Base-by-base conservation (phyloP, 441 rosid species). In the Manihot esculenta region DNA sequence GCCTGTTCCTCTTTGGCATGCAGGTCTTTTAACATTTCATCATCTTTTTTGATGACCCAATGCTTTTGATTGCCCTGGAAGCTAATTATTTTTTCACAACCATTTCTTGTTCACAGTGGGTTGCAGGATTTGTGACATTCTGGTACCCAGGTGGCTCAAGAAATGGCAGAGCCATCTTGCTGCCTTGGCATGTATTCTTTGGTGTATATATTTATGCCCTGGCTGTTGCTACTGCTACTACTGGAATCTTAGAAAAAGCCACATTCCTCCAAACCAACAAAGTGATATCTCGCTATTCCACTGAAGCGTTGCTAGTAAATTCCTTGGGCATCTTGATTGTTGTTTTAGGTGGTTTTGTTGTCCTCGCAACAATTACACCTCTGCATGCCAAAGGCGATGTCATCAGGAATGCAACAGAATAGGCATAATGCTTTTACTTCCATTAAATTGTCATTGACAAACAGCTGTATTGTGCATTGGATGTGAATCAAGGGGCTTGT, bases 61-160 rank as follows among this genome's bases (percentile, higher is more conserved):
- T 26, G 14, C 64, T 24, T 27, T 44, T 61, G 45, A 26, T 62
- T 4, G 2, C 41, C 41, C 50, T 41, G 17, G 44, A 49, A 66
- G 64, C 51, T 65, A 57, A 30, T 1, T 4, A 23, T 15, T 14
- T 76, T 51, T 38, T 35, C 24, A n/a, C 10, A 15, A 49, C 30
- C 18, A 12, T 56, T 72, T 50, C 56, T 42, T 70, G 45, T 67
- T 66, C 41, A 35, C 87, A 95, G 99, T 91, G 93, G 93, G 88
- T 85, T 62, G 75, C 89, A 70, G 98, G 92, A 70, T 92, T 95
- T 77, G 82, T 77, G 9, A 91, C 94, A 18, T 95, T 83, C 70
- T 92, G 98, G 98, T 90, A 90, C 79, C 99, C 98, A 0, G 98
- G 99, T 10, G 96, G 99, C 64, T 86, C 98, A 2, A 88, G 89